Conservation (phyloP, 371 early-diverging fungal genomes). For the Lichtheimia hyalospora region DNA sequence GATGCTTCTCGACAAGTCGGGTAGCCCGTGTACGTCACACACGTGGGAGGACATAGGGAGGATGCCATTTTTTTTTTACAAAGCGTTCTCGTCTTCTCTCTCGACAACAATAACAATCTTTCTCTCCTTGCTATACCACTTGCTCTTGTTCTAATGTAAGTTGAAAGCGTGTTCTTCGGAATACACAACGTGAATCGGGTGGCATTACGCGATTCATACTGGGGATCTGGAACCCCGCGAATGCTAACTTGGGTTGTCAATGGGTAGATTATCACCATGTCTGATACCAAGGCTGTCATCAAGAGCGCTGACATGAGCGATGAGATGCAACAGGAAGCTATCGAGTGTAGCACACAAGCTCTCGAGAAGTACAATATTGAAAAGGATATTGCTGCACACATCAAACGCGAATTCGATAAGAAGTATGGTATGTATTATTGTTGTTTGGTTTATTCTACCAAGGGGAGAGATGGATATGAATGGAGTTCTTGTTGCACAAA, state of each 20-base stretch:
- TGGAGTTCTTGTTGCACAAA: neutral
- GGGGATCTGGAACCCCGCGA: too few relatives aligned
- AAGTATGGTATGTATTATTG: constrained; percentile 71
- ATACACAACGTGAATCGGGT: too few relatives aligned
- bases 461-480: too few relatives aligned
- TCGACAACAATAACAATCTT: neutral
- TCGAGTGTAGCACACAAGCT: constrained; percentile 90
- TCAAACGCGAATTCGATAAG: constrained; percentile 98
- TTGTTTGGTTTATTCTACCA: too few relatives aligned
- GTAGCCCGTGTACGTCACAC: too few relatives aligned
- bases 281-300: constrained; percentile 85
- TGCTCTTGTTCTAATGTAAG: too few relatives aligned
- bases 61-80: neutral
- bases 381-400: constrained; percentile 96
- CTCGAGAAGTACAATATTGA: constrained; percentile 93
- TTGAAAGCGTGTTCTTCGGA: too few relatives aligned
- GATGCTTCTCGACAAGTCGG: too few relatives aligned
- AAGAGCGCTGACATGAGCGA: constrained; percentile 98
- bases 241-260: too few relatives aligned
- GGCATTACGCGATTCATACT: too few relatives aligned
- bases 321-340: constrained; percentile 94
- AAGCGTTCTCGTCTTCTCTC: neutral
- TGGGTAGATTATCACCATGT: constrained; percentile 19
- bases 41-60: neutral
- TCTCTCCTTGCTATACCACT: too few relatives aligned